These are phyloP conservation scores for Thelonectria rubi DNA, from an alignment of 2,329 filamentous ascomycete species.

Conservation along the genomic window DNA sequence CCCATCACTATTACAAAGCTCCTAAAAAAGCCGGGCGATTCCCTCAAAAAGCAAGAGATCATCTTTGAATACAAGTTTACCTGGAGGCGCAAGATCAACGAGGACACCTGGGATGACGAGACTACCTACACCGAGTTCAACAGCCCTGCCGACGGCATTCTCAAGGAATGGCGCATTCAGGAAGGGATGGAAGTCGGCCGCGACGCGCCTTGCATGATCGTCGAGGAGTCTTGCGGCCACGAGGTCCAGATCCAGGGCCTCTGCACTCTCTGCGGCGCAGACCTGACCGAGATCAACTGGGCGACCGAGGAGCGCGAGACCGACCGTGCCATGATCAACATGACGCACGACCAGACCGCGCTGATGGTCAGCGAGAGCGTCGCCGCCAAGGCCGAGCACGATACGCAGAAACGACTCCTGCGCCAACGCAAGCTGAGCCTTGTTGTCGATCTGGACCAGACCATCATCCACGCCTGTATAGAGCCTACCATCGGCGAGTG, in stretches of 20 bases:
- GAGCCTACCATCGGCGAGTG: conserved; percentile 96
- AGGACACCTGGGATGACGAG: conserved; percentile 67
- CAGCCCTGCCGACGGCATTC: conserved; percentile 81
- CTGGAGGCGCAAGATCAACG: conserved; percentile 79
- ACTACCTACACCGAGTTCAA: conserved; percentile 82
- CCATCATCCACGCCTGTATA: conserved; percentile 97
- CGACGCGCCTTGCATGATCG: conserved; percentile 71
- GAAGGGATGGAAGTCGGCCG: conserved; percentile 70
- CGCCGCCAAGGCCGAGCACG: conserved; percentile 83
- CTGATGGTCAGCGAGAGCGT: conserved; percentile 86
- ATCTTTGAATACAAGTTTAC: conserved; percentile 90
- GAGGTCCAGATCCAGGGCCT: conserved; percentile 90
- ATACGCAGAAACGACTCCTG: conserved; percentile 84
- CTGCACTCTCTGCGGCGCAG: conserved; percentile 91
- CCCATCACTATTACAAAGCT: conserved; percentile 92
- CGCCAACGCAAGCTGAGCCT: conserved; percentile 85
- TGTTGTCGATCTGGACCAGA: conserved; percentile 97
- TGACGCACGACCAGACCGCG: conserved; percentile 89
- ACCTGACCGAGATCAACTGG: conserved; percentile 93
- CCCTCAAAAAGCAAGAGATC: conserved; percentile 77
- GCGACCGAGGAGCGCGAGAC: conserved; percentile 82
- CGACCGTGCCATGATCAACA: conserved; percentile 89
- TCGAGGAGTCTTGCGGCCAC: conserved; percentile 92
- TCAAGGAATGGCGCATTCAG: conserved; percentile 79
- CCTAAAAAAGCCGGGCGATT: conserved; percentile 77